Percentiles rank a stretch among this genome's conserved stretches.
Conservation (phyloP, 805 yeast species). For the Suhomyces xylopsoci region DNA sequence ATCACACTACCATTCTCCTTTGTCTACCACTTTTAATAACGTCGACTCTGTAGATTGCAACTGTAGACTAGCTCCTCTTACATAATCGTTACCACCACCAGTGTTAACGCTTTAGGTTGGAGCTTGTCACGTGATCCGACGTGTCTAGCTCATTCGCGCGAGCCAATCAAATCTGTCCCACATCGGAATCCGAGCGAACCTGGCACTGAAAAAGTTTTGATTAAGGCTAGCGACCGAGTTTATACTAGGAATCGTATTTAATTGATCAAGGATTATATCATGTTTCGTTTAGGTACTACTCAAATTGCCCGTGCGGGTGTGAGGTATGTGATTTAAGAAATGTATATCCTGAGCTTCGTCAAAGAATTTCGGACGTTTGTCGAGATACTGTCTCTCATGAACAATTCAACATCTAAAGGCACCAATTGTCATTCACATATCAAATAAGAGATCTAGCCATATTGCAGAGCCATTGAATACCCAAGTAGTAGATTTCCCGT, state of each 20-base stretch:
- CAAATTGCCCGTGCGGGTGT: slow-evolving; percentile 51
- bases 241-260: slow-evolving; percentile 1
- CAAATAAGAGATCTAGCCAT: not conserved
- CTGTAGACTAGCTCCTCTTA: not conserved
- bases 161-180: slow-evolving; percentile 4
- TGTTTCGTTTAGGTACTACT: slow-evolving; percentile 55
- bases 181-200: slow-evolving; percentile 3
- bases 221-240: not conserved
- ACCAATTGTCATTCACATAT: not conserved
- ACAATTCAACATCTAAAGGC: not conserved
- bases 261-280: slow-evolving; percentile 14
- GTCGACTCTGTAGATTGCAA: not conserved
- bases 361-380: not conserved
- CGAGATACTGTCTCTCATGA: not conserved
- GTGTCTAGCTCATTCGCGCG: not conserved
- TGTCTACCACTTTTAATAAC: not conserved
- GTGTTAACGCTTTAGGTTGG: not conserved
- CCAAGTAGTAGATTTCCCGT: not conserved
- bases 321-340: slow-evolving; percentile 42
- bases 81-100: not conserved
- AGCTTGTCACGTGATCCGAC: not conserved
- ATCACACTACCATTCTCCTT: not conserved
- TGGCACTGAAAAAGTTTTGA: slow-evolving; percentile 4
- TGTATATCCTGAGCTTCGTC: not conserved
- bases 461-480: not conserved